Conservation (phyloP, 169 alveolate species). For the Babesia caballi region DNA sequence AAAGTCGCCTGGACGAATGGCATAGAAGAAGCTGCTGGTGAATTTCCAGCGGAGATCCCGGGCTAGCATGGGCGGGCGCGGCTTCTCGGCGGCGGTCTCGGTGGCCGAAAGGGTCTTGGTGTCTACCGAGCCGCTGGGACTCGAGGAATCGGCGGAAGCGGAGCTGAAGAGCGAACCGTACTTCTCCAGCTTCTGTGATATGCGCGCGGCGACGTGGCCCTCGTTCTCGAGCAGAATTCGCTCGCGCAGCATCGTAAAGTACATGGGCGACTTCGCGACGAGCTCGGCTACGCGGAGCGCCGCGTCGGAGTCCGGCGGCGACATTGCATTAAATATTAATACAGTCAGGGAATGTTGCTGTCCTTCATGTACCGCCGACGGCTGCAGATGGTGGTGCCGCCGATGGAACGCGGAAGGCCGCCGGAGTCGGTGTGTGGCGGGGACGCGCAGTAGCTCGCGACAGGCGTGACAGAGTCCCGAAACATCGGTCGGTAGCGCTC, state of each 20-base stretch:
- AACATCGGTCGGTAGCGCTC: background rate
- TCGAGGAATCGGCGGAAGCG: background rate
- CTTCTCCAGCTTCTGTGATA: background rate
- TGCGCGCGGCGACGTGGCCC: background rate
- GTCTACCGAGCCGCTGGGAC: background rate
- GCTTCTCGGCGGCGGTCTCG: background rate
- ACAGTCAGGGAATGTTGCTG: background rate
- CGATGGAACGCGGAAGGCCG: background rate
- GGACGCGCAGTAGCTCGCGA: background rate
- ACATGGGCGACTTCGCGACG: conserved; percentile 1
- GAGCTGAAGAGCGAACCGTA: background rate
- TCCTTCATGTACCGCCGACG: background rate
- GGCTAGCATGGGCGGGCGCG: conserved; percentile 16
- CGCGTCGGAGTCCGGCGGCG: background rate
- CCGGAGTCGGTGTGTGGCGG: conserved; percentile 8
- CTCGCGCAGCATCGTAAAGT: conserved; percentile 1
- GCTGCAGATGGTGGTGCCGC: conserved; percentile 2
- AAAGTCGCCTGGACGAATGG: conserved; percentile 43
- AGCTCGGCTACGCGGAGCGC: background rate
- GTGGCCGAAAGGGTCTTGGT: background rate
- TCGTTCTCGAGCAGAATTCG: background rate
- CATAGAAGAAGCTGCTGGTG: background rate
- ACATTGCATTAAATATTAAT: background rate
- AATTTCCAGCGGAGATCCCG: conserved; percentile 38
- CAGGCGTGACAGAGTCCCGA: background rate